Evolutionary conservation across 352 stramenopile species (phyloP), one percentile per base, ranked within the genome.

Genomic region (Peronospora farinosa): DNA sequence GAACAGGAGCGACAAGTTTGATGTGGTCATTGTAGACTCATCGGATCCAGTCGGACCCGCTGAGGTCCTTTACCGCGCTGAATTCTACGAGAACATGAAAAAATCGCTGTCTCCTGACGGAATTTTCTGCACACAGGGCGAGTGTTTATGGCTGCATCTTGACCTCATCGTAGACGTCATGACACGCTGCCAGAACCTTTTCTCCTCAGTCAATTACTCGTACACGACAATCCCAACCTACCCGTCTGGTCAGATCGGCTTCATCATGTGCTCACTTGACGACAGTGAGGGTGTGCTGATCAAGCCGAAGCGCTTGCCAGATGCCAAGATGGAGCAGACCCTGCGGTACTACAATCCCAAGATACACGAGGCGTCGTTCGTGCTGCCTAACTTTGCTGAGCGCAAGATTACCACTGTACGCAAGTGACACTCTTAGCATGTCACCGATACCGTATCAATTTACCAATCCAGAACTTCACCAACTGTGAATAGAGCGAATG

Each of bases 191-290:
- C 72, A 78, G 33, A 55, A 57, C 19, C 81, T 96, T 40, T 99
- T 98, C 65, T 80, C 81, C 10, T 94, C 85, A 8, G 95, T 99
- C 57, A 93, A 98, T 60, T 99, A 99, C 78, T 95, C 95, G 13
- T 99, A 98, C 78, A 98, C 94, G 40, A 98, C 90, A 40, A 98
- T 99, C 63, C 97, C 97, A 5, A 98, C 96, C 19, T 99, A 99
- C 82, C 96, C 97, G 7, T 98, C 85, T 36, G 97, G 96, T 38
- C 95, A 99, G 71, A 99, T 99, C 72, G 96, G 96, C 31, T 99
- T 99, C 64, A 92, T 98, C 56, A 72, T 97, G 60, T 93, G 83
- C 73, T 86, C 83, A 47, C 65, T 91, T 10, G 78, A 90, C 57
- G 63, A 92, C 27, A 73, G 62, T 50, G 51, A 65, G 8, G 65